phyloP scores from a whole-genome alignment of 2,329 filamentous ascomycete genomes.

The Penicillium brasilianum region DNA sequence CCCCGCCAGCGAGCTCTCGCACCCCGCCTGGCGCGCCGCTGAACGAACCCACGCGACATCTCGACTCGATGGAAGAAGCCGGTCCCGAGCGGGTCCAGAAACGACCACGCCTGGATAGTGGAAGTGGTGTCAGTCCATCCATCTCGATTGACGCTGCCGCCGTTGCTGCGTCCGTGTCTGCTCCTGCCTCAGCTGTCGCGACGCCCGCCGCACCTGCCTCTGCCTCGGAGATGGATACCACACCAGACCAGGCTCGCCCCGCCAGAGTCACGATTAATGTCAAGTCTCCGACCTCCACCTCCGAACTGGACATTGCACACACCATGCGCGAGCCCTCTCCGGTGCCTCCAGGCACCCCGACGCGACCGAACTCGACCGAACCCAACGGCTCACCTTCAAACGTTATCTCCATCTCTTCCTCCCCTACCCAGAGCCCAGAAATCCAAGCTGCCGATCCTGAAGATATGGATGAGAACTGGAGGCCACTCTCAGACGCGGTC shows the following conservation, averaged over 20 bases:
- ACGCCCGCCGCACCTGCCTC: slow-evolving; percentile 31
- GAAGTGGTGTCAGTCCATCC: slow-evolving; percentile 42
- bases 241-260: slow-evolving; percentile 39
- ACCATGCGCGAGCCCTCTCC: slow-evolving; percentile 18
- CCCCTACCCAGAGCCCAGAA: slow-evolving; percentile 51
- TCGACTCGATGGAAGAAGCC: slow-evolving; percentile 49
- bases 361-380: slow-evolving; percentile 22
- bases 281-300: slow-evolving; percentile 41
- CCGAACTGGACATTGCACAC: slow-evolving; percentile 28
- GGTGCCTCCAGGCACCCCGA: slow-evolving; percentile 14
- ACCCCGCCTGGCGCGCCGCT: slow-evolving; percentile 44
- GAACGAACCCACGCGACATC: slow-evolving; percentile 37
- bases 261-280: slow-evolving; percentile 56
- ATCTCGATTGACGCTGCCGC: slow-evolving; percentile 38
- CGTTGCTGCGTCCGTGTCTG: slow-evolving; percentile 23
- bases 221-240: slow-evolving; percentile 36
- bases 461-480: slow-evolving; percentile 56
- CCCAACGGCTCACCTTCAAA: slow-evolving; percentile 31
- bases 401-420: slow-evolving; percentile 50
- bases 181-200: slow-evolving; percentile 28
- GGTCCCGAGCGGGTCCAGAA: slow-evolving; percentile 49
- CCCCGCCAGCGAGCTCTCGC: slow-evolving; percentile 53
- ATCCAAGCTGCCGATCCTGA: slow-evolving; percentile 57
- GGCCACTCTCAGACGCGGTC: slow-evolving; percentile 41
- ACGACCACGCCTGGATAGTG: slow-evolving; percentile 55